Evolutionary conservation across 805 yeast species (phyloP).

Genomic region (Metschnikowia dekortorum): DNA sequence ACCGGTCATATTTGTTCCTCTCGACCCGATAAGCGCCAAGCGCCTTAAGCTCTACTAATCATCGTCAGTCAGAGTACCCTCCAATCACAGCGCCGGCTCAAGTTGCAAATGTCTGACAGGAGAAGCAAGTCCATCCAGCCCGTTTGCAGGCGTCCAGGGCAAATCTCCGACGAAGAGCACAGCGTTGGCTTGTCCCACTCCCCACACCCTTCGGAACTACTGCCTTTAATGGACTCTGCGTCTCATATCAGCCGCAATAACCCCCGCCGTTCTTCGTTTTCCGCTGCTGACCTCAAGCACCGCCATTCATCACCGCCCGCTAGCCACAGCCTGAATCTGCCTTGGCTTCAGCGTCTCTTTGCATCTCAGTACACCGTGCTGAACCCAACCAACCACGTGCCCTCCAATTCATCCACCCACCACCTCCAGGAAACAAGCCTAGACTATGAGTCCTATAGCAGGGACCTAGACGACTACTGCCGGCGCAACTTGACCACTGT

Average conservation of each 20-base stretch:
- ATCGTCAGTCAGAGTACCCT: neutral
- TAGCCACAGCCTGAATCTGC: conserved; percentile 7
- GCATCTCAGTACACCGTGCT: conserved; percentile 28
- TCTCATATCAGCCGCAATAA: too few species aligned
- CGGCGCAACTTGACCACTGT: conserved; percentile 21
- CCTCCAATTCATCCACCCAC: conserved; percentile 7
- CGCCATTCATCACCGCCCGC: neutral
- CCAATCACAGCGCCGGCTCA: neutral
- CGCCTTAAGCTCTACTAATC: too few species aligned
- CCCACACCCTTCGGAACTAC: neutral
- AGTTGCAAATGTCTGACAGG: neutral
- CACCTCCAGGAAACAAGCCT: conserved; percentile 4
- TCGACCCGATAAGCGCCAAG: too few species aligned
- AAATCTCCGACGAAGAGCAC: neutral
- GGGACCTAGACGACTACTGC: conserved; percentile 22
- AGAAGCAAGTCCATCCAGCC: conserved; percentile 3
- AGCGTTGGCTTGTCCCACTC: neutral
- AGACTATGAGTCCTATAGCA: conserved; percentile 4
- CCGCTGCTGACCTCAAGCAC: conserved; percentile 13
- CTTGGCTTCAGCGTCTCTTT: conserved; percentile 27
- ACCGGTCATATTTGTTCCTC: too few species aligned
- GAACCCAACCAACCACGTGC: conserved; percentile 21
- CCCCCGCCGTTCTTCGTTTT: conserved; percentile 14
- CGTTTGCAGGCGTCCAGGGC: neutral
- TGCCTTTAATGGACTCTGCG: neutral